phyloP scores from a whole-genome alignment of 2,329 filamentous ascomycete species.

The Talaromyces pinophilus region DNA sequence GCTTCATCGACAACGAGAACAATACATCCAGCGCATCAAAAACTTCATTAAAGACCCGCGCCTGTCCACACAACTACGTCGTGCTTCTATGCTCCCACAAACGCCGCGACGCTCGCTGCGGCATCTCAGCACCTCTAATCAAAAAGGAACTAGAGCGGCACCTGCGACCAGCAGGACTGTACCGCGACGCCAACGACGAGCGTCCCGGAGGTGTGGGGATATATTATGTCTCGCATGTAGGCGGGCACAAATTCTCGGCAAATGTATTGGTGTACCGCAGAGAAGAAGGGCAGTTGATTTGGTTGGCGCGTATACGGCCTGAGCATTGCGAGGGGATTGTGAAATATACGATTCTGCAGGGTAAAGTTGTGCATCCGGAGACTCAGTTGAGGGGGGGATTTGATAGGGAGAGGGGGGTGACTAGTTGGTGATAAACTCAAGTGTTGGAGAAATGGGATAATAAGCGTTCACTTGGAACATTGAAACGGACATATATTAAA shows the following conservation, averaged over 20 bases:
- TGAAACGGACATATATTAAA: neutral
- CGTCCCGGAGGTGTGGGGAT: conserved; percentile 82
- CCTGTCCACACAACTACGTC: conserved; percentile 76
- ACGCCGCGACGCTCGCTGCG: conserved; percentile 86
- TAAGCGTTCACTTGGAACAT: no score
- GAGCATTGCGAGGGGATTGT: conserved; percentile 89
- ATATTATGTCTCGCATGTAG: conserved; percentile 89
- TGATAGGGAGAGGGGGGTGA: conserved; percentile 69
- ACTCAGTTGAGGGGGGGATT: conserved; percentile 82
- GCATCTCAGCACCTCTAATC: conserved; percentile 81
- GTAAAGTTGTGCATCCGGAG: conserved; percentile 85
- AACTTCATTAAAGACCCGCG: conserved; percentile 48
- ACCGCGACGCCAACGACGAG: conserved; percentile 78
- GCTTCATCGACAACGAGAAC: conserved; percentile 54
- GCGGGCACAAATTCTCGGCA: conserved; percentile 89
- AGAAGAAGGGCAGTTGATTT: conserved; percentile 59
- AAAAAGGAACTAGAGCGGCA: conserved; percentile 80
- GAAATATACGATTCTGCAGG: conserved; percentile 79
- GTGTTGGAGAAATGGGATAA: neutral
- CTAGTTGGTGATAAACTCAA: conserved; percentile 57
- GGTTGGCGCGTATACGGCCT: conserved; percentile 81
- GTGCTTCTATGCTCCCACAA: conserved; percentile 87
- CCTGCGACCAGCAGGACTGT: conserved; percentile 74
- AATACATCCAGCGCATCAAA: conserved; percentile 23
- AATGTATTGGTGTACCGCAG: conserved; percentile 84